Evolutionary conservation across 1,284 basidiomycete species (phyloP).

Genomic region (Gymnopus androsaceus): DNA sequence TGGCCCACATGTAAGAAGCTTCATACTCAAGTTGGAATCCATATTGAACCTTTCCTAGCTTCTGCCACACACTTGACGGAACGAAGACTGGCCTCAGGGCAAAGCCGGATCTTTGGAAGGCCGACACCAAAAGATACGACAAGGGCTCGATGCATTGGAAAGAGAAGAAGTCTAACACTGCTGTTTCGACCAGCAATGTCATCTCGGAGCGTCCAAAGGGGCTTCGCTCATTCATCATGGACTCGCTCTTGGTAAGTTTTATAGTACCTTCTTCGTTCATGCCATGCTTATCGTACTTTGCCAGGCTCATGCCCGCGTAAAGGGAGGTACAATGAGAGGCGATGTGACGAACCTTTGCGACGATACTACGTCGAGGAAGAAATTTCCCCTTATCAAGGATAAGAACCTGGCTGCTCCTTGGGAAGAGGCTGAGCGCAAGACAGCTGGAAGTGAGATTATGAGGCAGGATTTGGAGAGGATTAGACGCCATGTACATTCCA

Average conservation of each 20-base stretch:
- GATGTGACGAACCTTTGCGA: no score
- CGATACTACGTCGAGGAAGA: no score
- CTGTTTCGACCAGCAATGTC: conserved; percentile 15
- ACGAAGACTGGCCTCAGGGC: conserved; percentile 60
- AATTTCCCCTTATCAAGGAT: no score
- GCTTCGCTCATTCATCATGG: conserved; percentile 50
- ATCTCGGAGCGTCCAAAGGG: conserved; percentile 20
- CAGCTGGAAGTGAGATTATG: conserved; percentile 14
- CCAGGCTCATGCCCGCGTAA: conserved; percentile 27
- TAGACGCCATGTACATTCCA: conserved; percentile 29
- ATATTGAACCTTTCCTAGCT: conserved; percentile 38
- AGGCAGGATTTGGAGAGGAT: conserved; percentile 31
- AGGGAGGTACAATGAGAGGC: conserved; percentile 18
- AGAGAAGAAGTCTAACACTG: conserved; percentile 4
- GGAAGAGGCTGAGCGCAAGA: conserved; percentile 22
- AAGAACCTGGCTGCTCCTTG: conserved; percentile 39
- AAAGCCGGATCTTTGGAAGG: conserved; percentile 29
- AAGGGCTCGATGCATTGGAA: conserved; percentile 41
- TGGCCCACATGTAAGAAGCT: conserved; percentile 59
- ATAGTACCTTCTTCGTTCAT: no score
- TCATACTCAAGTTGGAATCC: not conserved
- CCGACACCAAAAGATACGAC: conserved; percentile 31
- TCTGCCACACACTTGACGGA: conserved; percentile 60
- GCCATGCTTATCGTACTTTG: no score
- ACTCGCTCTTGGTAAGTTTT: no score